Percentiles rank a stretch among this genome's conserved stretches.
Evolutionary conservation across 2,329 filamentous ascomycete species (phyloP).

Genomic region (Exserohilum rostratum): DNA sequence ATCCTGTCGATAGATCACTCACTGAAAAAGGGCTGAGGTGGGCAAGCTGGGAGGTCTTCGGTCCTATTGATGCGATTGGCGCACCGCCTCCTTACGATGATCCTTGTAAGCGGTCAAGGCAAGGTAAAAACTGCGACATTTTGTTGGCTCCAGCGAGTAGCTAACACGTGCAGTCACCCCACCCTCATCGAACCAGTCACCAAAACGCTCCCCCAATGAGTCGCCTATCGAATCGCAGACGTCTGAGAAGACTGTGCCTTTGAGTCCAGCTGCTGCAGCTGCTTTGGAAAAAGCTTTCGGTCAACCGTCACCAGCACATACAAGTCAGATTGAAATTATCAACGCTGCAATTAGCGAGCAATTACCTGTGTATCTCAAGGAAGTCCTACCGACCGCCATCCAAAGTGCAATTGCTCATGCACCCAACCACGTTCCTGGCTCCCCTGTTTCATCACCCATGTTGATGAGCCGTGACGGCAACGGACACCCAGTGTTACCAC

Average conservation of each 20-base stretch:
- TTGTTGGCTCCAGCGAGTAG: neutral
- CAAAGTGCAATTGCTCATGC: neutral
- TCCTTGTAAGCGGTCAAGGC: conserved; percentile 13
- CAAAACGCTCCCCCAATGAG: neutral
- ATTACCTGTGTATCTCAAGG: neutral
- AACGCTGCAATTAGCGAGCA: neutral
- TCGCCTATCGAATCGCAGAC: conserved; percentile 9
- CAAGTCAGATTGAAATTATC: neutral
- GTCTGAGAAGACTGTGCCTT: conserved; percentile 14
- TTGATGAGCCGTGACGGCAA: neutral
- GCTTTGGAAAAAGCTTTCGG: conserved; percentile 4
- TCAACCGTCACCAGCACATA: neutral
- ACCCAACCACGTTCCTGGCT: neutral
- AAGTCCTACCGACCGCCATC: neutral
- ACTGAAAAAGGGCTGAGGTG: conserved; percentile 11
- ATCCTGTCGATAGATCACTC: conserved; percentile 11
- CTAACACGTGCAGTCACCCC: conserved; percentile 4
- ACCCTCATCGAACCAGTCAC: neutral
- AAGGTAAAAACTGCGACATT: conserved; percentile 1
- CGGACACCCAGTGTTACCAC: conserved; percentile 3
- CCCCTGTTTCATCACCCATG: neutral
- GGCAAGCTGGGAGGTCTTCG: conserved; percentile 18
- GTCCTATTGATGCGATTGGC: conserved; percentile 4
- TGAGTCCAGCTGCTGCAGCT: conserved; percentile 10
- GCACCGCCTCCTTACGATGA: conserved; percentile 18